Conservation (phyloP, 116 monocot species). For the Trichopus zeylanicus region DNA sequence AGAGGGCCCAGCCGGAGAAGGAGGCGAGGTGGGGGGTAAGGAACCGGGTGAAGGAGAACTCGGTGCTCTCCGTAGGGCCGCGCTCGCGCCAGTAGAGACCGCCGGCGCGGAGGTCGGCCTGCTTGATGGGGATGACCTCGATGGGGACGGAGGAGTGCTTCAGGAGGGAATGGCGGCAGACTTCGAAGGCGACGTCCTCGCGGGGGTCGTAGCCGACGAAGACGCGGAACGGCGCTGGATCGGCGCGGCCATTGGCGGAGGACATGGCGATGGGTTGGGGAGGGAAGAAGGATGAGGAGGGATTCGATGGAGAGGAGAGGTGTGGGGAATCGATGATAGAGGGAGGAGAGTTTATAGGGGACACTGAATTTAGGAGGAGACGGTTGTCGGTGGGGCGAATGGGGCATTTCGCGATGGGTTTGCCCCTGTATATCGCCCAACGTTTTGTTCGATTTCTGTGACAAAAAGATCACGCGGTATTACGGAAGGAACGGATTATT, state of each 20-base stretch:
- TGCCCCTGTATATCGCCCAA: too few species aligned
- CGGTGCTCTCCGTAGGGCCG: slow-evolving; percentile 67
- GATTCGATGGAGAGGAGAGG: neutral
- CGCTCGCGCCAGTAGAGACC: slow-evolving; percentile 64
- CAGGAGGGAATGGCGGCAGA: slow-evolving; percentile 57
- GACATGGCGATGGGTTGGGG: neutral
- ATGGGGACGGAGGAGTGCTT: slow-evolving; percentile 54
- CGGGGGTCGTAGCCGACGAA: slow-evolving; percentile 77
- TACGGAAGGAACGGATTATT: too few species aligned
- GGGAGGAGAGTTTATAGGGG: neutral
- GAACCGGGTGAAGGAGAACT: slow-evolving; percentile 96
- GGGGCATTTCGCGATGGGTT: too few species aligned
- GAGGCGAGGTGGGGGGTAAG: slow-evolving; percentile 71
- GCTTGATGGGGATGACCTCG: slow-evolving; percentile 41
- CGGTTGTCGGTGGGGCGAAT: too few species aligned
- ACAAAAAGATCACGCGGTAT: too few species aligned
- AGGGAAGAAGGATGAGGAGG: too few species aligned
- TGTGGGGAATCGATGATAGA: neutral
- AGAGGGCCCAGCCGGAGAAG: slow-evolving; percentile 69
- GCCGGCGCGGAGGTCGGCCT: slow-evolving; percentile 47
- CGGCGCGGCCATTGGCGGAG: neutral
- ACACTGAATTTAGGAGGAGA: too few species aligned
- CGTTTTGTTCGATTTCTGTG: too few species aligned
- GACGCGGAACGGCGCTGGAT: slow-evolving; percentile 32
- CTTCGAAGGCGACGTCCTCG: slow-evolving; percentile 47